These are phyloP conservation scores for Rubroshorea leprosula DNA, from an alignment of 345 rosid genomes.

Conservation along the genomic window DNA sequence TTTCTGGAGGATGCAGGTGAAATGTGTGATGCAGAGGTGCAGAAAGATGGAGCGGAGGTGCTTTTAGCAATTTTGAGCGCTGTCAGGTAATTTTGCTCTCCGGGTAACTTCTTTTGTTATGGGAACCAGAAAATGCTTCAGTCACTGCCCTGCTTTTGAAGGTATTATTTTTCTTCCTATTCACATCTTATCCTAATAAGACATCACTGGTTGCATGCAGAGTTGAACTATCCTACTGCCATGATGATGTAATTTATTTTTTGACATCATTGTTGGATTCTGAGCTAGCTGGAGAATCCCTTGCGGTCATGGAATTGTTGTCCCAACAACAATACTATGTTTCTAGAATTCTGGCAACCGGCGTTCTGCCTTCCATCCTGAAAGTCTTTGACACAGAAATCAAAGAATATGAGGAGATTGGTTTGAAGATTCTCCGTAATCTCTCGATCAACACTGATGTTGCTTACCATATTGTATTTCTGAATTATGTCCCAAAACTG, in stretches of 20 bases:
- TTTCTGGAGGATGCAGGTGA: conserved; percentile 31
- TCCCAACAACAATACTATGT: conserved; percentile 19
- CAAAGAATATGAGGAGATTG: conserved; percentile 13
- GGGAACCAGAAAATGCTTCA: too few species aligned
- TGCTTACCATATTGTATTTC: conserved; percentile 27
- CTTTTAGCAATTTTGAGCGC: conserved; percentile 25
- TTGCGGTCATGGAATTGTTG: conserved; percentile 25
- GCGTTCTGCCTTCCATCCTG: conserved; percentile 26
- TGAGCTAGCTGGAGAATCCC: conserved; percentile 20
- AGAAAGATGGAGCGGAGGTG: conserved; percentile 28
- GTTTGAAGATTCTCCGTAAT: conserved; percentile 27
- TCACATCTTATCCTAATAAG: background rate
- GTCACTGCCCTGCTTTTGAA: too few species aligned
- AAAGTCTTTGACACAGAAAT: conserved; percentile 24
- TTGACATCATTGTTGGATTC: conserved; percentile 28
- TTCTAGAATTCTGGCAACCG: conserved; percentile 21
- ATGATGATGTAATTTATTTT: conserved; percentile 24
- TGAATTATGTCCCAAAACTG: conserved; percentile 29
- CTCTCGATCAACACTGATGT: conserved; percentile 21
- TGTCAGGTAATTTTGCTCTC: conserved; percentile 27
- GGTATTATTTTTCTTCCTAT: too few species aligned
- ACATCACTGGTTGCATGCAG: conserved; percentile 18
- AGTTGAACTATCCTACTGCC: conserved; percentile 16
- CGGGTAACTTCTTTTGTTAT: too few species aligned
- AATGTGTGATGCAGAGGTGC: conserved; percentile 23